Conservation (phyloP, 768 basidiomycete species). For the Hericium erinaceus region DNA sequence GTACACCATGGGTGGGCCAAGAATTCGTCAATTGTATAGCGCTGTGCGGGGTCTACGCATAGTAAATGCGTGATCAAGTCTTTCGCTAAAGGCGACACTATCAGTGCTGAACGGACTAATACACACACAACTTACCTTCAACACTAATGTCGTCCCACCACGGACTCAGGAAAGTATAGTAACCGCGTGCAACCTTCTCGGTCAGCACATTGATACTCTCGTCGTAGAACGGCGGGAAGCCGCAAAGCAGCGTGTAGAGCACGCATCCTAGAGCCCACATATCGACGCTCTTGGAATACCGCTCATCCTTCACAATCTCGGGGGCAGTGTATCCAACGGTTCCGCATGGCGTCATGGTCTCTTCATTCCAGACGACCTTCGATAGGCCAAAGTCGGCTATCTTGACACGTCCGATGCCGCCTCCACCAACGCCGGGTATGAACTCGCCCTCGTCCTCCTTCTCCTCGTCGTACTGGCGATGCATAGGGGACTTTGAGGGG, state of each 20-base stretch:
- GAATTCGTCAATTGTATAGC: constrained; percentile 98
- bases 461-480: constrained; percentile 91
- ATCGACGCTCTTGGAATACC: constrained; percentile 93
- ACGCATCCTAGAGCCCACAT: constrained; percentile 99
- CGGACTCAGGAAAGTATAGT: constrained; percentile 96
- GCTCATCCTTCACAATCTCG: constrained; percentile 98
- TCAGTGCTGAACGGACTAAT: neutral
- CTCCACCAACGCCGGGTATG: constrained; percentile 83
- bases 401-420: constrained; percentile 96
- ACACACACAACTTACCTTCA: constrained; percentile 41
- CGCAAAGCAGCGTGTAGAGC: constrained; percentile 95
- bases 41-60: constrained; percentile 90
- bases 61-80: constrained; percentile 91
- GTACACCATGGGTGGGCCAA: constrained; percentile 94
- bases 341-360: constrained; percentile 99
- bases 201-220: constrained; percentile 97
- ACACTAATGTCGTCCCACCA: constrained; percentile 98
- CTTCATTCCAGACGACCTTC: constrained; percentile 98
- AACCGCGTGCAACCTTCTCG: constrained; percentile 94
- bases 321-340: constrained; percentile 99
- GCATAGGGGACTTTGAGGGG: constrained; percentile 66
- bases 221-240: constrained; percentile 97
- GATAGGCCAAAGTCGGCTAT: constrained; percentile 97
- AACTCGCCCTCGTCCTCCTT: constrained; percentile 99
- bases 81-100: constrained; percentile 52